phyloP scores from a whole-genome alignment of 495 filamentous ascomycete species.

The Cercophora sp. region DNA sequence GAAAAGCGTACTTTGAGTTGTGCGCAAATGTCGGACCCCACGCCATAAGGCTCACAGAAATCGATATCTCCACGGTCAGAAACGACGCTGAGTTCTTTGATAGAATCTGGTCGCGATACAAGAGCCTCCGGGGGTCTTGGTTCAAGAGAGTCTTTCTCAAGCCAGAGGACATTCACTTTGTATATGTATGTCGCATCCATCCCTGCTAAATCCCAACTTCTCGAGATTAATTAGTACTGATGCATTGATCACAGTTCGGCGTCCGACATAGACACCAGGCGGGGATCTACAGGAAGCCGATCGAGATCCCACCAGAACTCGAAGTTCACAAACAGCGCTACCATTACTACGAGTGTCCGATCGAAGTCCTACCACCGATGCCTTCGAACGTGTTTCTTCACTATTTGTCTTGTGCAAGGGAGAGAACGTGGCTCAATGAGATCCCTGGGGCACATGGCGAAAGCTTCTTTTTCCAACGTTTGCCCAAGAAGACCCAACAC shows the following conservation, averaged over 20 bases:
- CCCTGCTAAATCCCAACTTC: neutral
- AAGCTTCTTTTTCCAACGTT: neutral
- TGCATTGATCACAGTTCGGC: neutral
- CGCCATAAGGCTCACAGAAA: neutral
- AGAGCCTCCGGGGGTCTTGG: neutral
- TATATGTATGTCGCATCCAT: neutral
- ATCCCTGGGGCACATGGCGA: neutral
- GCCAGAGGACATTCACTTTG: neutral
- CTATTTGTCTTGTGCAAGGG: neutral
- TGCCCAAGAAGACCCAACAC: neutral
- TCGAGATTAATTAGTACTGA: neutral
- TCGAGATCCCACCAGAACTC: neutral
- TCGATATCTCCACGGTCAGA: neutral
- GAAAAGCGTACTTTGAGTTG: neutral
- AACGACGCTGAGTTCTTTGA: slow-evolving; percentile 1
- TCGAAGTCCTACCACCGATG: neutral
- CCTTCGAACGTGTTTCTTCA: neutral
- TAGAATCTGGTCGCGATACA: neutral
- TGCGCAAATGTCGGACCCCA: neutral
- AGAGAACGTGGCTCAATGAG: neutral
- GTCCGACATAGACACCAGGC: neutral
- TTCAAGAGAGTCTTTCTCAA: neutral
- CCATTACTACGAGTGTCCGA: slow-evolving; percentile 1
- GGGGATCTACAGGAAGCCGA: neutral
- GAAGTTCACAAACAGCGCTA: neutral